Base-by-base conservation (phyloP, 75 land plant species). In the Larix kaempferi region DNA sequence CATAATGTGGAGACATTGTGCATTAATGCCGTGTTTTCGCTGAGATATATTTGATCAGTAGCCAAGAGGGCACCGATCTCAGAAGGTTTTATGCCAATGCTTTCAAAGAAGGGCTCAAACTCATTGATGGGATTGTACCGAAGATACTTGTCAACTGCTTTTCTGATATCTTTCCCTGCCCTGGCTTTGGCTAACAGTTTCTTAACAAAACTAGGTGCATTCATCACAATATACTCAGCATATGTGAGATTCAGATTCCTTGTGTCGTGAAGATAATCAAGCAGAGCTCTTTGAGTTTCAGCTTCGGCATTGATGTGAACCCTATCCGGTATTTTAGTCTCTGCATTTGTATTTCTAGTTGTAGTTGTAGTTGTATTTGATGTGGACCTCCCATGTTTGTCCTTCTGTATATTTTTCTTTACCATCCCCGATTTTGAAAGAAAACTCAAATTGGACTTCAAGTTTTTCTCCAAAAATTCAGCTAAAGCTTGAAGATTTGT, bases 31-130 rank as follows among this genome's bases (percentile, higher is more conserved):
- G 29, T 25, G 67, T 87, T 87, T 75, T 90, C 92, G 57, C 60
- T 60, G 49, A 88, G 78, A 61, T 81, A 88, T 77, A 86, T 56
- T 67, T 82, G 73, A 74, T 84, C 56, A 2, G 71, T 71, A 3
- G 88, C 86, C 69, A 90, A 83, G 59, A 88, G 56, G 27, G 82
- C 56, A 37, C 13, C 4, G 56, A 76, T 55, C 66, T 86, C 88
- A 44, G 65, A 75, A n/a, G 84, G 88, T n/a, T 81, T 73, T 77
- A 90, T 69, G 27, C 92, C 92, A 26, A 90, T 29, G 74, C 92
- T 90, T 82, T 90, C 92, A 73, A 88, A 90, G 80, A 90, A 90
- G 5, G 88, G 92, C 66, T 90, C 92, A 76, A 86, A 90, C 58
- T 90, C 92, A 79, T 88, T 88, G 23, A 90, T 83, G 10, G 87